Evolutionary conservation across 192 early-diverging fungal genomes (phyloP).

Genomic region (Paraglomus brasilianum): DNA sequence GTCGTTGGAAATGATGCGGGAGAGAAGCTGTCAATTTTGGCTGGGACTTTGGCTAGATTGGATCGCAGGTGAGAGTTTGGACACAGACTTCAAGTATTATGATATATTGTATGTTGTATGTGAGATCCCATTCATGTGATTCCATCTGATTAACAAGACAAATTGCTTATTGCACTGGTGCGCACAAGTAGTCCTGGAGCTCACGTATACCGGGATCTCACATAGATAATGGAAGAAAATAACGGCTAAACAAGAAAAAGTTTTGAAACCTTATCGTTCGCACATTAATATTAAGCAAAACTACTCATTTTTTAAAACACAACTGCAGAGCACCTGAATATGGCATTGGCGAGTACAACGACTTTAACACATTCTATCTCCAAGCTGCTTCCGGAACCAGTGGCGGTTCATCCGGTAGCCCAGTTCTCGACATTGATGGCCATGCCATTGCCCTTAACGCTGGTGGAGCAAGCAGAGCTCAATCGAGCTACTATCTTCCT

Average conservation of each 20-base stretch:
- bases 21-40: constrained; percentile 75
- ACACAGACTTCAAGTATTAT: too few species aligned
- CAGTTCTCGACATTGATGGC: constrained; percentile 75
- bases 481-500: constrained; percentile 74
- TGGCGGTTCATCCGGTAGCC: constrained; percentile 76
- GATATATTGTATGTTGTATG: neutral
- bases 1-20: constrained; percentile 82
- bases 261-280: neutral
- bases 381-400: constrained; percentile 73
- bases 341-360: constrained; percentile 68
- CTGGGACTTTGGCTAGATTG: constrained; percentile 69
- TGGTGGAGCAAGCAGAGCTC: constrained; percentile 67
- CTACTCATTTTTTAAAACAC: constrained; percentile 2
- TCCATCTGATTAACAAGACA: neutral
- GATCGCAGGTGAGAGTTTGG: constrained; percentile 51
- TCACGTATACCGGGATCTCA: too few species aligned
- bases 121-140: neutral
- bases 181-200: too few species aligned
- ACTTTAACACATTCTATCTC: constrained; percentile 82
- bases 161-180: too few species aligned
- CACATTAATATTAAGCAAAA: neutral
- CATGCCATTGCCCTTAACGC: constrained; percentile 75
- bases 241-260: neutral
- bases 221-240: too few species aligned
- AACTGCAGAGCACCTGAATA: constrained; percentile 61